Percentiles rank a stretch among this genome's conserved stretches.
phyloP scores from a whole-genome alignment of 2,329 filamentous ascomycete species.

The Zarea fungicola region DNA sequence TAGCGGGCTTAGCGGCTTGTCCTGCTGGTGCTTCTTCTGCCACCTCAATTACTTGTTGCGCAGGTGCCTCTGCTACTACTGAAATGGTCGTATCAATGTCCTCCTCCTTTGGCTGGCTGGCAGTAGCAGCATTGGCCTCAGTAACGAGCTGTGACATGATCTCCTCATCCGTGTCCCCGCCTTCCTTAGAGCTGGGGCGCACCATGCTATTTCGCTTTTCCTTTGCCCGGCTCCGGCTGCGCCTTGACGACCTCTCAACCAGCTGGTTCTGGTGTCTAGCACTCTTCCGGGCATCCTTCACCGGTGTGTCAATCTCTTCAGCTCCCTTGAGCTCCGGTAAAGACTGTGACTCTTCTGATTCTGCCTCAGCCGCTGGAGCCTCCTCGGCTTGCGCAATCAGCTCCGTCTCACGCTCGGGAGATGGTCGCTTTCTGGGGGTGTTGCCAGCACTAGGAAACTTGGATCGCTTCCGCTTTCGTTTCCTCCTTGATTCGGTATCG shows the following conservation, averaged over 20 bases:
- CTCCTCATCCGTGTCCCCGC: conserved; percentile 35
- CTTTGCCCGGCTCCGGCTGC: neutral
- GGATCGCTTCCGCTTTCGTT: conserved; percentile 7
- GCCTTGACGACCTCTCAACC: conserved; percentile 1
- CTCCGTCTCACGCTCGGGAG: neutral
- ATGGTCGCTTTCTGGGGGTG: conserved; percentile 7
- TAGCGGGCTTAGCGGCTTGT: conserved; percentile 13
- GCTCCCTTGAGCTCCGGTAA: conserved; percentile 4
- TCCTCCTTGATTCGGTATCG: neutral
- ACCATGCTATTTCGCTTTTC: conserved; percentile 2
- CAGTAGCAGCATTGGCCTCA: conserved; percentile 35
- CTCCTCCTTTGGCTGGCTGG: conserved; percentile 24
- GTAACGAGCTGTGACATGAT: conserved; percentile 36
- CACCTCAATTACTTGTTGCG: neutral
- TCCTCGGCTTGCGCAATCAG: neutral
- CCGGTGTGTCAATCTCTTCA: neutral
- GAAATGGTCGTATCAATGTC: conserved; percentile 17
- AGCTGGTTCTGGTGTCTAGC: neutral
- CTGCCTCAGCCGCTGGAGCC: neutral
- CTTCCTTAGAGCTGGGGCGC: conserved; percentile 16
- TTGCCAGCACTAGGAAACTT: neutral
- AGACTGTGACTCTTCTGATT: conserved; percentile 5
- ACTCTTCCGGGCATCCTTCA: neutral
- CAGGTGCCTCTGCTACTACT: conserved; percentile 22
- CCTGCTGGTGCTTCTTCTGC: conserved; percentile 3